Evolutionary conservation across 2,329 filamentous ascomycete genomes (phyloP), one percentile per base, ranked within the genome.

Genomic region (Thermochaetoides dissita): DNA sequence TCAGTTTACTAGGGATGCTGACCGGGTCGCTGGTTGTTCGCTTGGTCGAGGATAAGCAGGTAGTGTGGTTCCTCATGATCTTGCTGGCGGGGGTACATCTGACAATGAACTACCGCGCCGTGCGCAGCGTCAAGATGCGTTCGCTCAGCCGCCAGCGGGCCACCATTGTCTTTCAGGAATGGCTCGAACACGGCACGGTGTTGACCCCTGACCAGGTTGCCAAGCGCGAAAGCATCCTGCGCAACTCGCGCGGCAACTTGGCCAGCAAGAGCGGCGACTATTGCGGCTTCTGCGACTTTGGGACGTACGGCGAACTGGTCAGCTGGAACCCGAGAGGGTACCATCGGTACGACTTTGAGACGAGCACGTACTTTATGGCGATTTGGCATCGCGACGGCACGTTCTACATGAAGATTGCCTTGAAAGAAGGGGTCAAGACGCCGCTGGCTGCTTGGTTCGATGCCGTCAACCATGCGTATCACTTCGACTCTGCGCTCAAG

Each of bases 61-160:
- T 79, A 8, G 94, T 91, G 33, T 88, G 86, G 75, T 66, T 65
- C 37, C 68, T 80, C 44, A 76, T 94, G 63, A 62, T 88, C 1
- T 48, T 75, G 3, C 72, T 96, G 12, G 72, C 95, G 10, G 66
- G 75, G 9, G 65, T 84, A 6, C 91, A 96, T 60, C 71, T 96
- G 6, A 74, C 71, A 56, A 87, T 83, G 53, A 96, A 96, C 60
- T 89, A 93, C 59, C 70, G 76, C 31, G 91, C 87, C 35, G 89
- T 98, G 6, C 72, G 81, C 47, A 72, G 82, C 38, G 88, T 98
- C 10, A 79, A 77, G 57, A 85, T 96, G 79, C 74, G 74, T 34
- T 84, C 76, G 6, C 68, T 96, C 32, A 96, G 94, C 62, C 73
- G 85, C 17, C 88, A 96, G 60, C 75, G 91, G 32, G 84, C 87